A percentile compares a stretch with the other conserved stretches of the same genome.
phyloP scores from a whole-genome alignment of 345 rosid genomes.

The Sonneratia caseolaris region DNA sequence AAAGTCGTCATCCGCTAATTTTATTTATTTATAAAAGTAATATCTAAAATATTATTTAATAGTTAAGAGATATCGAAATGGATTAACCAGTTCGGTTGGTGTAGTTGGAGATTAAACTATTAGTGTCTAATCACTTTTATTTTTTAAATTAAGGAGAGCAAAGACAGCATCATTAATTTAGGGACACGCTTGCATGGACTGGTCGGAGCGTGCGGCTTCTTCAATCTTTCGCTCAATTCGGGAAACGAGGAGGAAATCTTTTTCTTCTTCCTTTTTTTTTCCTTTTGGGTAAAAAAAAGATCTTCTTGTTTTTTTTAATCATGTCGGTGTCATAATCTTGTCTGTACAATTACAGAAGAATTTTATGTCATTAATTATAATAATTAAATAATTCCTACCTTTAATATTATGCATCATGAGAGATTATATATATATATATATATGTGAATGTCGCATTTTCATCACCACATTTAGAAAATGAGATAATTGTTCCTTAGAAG shows the following conservation, averaged over 20 bases:
- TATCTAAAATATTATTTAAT: too few relatives aligned
- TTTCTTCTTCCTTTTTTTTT: neutral
- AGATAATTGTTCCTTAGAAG: too few relatives aligned
- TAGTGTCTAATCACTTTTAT: neutral
- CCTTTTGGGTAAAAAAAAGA: neutral
- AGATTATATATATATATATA: too few relatives aligned
- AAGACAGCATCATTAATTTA: slow-evolving; percentile 6
- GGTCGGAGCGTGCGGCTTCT: neutral
- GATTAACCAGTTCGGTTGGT: too few relatives aligned
- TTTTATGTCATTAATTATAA: neutral
- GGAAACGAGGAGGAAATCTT: slow-evolving; percentile 1
- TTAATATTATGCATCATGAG: too few relatives aligned
- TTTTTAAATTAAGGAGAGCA: neutral
- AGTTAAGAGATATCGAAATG: too few relatives aligned
- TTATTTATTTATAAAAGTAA: too few relatives aligned
- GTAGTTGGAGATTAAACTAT: neutral
- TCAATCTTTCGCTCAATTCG: neutral
- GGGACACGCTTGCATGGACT: neutral
- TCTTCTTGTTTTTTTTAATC: neutral
- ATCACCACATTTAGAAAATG: too few relatives aligned
- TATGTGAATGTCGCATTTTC: too few relatives aligned
- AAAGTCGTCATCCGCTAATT: too few relatives aligned
- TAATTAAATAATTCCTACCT: neutral
- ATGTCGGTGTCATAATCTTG: neutral
- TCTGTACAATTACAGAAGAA: neutral